A percentile compares a stretch with the other conserved stretches of the same genome.
Conservation (phyloP, 306 rosid genomes). For the Quercus robur region DNA sequence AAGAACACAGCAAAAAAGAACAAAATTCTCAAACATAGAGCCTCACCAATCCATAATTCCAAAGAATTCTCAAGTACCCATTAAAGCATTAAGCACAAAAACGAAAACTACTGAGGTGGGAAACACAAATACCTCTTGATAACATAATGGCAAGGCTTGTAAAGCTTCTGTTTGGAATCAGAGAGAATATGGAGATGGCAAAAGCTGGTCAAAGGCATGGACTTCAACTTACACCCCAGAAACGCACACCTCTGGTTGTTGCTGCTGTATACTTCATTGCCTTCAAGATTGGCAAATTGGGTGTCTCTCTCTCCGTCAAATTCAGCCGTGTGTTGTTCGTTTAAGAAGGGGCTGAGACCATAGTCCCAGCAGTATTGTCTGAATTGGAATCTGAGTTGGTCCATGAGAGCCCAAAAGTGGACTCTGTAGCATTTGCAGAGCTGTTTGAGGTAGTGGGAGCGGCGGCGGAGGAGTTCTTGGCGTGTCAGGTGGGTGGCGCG, state of each 20-base stretch:
- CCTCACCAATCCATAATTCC: neutral
- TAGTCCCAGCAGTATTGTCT: conserved; percentile 19
- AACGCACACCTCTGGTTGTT: conserved; percentile 38
- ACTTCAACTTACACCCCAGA: conserved; percentile 42
- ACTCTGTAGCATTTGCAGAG: conserved; percentile 30
- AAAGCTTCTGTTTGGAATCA: conserved; percentile 66
- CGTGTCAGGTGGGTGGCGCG: conserved; percentile 24
- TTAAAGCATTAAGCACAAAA: neutral
- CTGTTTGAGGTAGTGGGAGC: conserved; percentile 7
- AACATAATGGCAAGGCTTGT: conserved; percentile 53
- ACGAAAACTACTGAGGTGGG: neutral
- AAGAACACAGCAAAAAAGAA: neutral
- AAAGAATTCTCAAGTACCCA: neutral
- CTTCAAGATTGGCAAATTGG: conserved; percentile 4
- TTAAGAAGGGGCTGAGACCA: conserved; percentile 13
- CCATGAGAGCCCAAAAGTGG: conserved; percentile 32
- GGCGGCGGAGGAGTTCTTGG: conserved; percentile 28
- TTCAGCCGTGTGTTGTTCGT: neutral
- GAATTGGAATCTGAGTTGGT: conserved; percentile 17
- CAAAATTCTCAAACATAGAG: neutral
- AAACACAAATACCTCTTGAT: conserved; percentile 40
- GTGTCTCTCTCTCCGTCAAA: neutral
- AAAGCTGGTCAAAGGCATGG: conserved; percentile 68
- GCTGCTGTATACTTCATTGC: neutral
- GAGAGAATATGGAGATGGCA: conserved; percentile 65